phyloP scores from a whole-genome alignment of 139 green algal species.

The Closterium sp. region DNA sequence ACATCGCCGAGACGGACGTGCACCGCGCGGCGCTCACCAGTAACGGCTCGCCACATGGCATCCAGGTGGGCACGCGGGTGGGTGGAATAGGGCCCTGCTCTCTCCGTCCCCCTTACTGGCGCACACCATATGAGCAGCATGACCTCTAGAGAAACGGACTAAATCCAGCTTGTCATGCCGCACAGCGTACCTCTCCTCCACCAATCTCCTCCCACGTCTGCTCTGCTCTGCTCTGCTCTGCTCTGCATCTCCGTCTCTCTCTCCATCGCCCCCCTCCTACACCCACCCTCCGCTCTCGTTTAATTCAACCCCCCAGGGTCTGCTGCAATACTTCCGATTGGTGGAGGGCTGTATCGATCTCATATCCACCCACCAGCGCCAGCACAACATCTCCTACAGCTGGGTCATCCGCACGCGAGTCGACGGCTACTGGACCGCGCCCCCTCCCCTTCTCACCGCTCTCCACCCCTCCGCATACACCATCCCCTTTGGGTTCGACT shows the following conservation, averaged over 20 bases:
- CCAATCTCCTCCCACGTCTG: too few relatives aligned
- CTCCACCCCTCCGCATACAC: conserved; percentile 18
- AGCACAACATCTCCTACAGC: conserved; percentile 10
- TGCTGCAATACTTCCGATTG: conserved; percentile 42
- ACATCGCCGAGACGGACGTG: background rate
- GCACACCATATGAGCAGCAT: too few relatives aligned
- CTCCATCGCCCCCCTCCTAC: background rate
- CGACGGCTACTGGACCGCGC: conserved; percentile 42
- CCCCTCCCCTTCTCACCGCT: background rate
- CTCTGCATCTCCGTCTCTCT: too few relatives aligned
- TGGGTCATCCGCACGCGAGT: conserved; percentile 44
- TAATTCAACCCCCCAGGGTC: conserved; percentile 19
- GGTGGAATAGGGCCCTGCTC: too few relatives aligned
- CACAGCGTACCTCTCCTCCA: too few relatives aligned
- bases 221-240: too few relatives aligned
- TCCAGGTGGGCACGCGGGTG: conserved; percentile 8
- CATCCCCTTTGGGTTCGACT: conserved; percentile 27
- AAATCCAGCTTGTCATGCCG: too few relatives aligned
- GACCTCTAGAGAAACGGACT: too few relatives aligned
- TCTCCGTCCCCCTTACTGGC: too few relatives aligned
- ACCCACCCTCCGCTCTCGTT: background rate
- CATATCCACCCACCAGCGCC: background rate
- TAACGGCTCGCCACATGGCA: conserved; percentile 19
- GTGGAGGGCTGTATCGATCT: conserved; percentile 29
- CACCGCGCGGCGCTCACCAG: background rate